Evolutionary conservation across 2,329 filamentous ascomycete genomes (phyloP).

Genomic region (Penicillium sp.): DNA sequence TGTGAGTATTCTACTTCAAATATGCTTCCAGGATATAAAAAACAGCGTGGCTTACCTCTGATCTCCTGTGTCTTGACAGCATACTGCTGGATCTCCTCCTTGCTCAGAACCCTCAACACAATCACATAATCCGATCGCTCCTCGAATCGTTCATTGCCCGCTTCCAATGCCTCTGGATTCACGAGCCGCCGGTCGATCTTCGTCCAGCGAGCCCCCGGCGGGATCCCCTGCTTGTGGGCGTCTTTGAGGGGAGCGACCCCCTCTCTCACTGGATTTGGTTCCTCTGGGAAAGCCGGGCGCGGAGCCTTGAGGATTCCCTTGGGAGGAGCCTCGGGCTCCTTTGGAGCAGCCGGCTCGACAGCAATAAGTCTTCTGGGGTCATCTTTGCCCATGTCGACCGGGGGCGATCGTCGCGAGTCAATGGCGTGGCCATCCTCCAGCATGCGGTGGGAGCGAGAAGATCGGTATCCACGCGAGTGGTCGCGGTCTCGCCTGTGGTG

Average conservation of each 20-base stretch:
- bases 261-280: conserved; percentile 77
- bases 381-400: conserved; percentile 21
- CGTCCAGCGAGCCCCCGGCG: conserved; percentile 81
- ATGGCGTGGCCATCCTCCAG: conserved; percentile 17
- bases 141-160: conserved; percentile 88
- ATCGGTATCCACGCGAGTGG: conserved; percentile 21
- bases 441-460: conserved; percentile 28
- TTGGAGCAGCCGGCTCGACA: conserved; percentile 30
- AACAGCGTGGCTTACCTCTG: conserved; percentile 59
- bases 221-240: conserved; percentile 70
- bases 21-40: not conserved
- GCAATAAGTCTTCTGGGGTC: conserved; percentile 27
- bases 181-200: conserved; percentile 87
- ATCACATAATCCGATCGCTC: conserved; percentile 93
- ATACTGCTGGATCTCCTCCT: conserved; percentile 86
- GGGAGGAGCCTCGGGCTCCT: conserved; percentile 64
- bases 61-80: conserved; percentile 78
- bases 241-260: conserved; percentile 94
- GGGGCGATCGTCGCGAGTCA: conserved; percentile 22
- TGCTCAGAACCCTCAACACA: conserved; percentile 80
- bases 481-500: conserved; percentile 21
- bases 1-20: conserved; percentile 8
- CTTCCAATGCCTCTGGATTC: conserved; percentile 81
- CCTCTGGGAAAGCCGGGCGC: conserved; percentile 80
- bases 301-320: conserved; percentile 86